These are phyloP conservation scores for Penicillium cinerascens DNA, from an alignment of 495 filamentous ascomycete genomes.

Conservation along the genomic window DNA sequence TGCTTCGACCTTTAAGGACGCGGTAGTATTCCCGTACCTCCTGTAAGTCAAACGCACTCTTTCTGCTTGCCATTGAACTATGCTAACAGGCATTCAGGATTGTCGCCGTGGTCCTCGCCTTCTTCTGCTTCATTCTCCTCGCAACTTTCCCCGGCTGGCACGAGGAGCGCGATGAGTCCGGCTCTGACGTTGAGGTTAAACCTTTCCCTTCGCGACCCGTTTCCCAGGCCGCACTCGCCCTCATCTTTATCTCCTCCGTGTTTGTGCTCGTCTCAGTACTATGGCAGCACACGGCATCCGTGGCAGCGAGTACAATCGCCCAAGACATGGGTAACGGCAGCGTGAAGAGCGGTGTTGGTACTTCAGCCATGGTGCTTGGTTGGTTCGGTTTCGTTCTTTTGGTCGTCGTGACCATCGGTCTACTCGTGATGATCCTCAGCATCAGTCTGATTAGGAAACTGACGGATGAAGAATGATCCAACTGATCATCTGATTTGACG, in stretches of 20 bases:
- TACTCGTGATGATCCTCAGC: conserved; percentile 94
- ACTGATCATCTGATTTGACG: conserved; percentile 4
- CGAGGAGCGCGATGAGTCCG: conserved; percentile 54
- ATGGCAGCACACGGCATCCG: conserved; percentile 87
- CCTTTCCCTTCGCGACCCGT: conserved; percentile 68
- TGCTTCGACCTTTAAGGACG: conserved; percentile 68
- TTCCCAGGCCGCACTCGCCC: conserved; percentile 60
- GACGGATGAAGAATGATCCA: conserved; percentile 43
- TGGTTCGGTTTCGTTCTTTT: conserved; percentile 94
- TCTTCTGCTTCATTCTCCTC: conserved; percentile 66
- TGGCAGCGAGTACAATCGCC: conserved; percentile 86
- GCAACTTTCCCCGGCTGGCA: conserved; percentile 73
- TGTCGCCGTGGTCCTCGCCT: conserved; percentile 66
- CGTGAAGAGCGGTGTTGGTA: conserved; percentile 82
- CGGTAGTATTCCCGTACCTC: conserved; percentile 66
- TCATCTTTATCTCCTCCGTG: conserved; percentile 64
- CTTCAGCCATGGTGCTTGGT: conserved; percentile 89
- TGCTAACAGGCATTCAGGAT: conserved; percentile 43
- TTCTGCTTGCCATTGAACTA: neutral
- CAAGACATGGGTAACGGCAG: conserved; percentile 95
- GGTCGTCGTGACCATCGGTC: conserved; percentile 88
- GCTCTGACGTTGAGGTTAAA: conserved; percentile 58
- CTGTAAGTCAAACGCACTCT: conserved; percentile 43
- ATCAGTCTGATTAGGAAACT: conserved; percentile 63
- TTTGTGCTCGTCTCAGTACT: conserved; percentile 69